Evolutionary conservation across 2,329 filamentous ascomycete species (phyloP).

Genomic region (Colletotrichum viniferum): DNA sequence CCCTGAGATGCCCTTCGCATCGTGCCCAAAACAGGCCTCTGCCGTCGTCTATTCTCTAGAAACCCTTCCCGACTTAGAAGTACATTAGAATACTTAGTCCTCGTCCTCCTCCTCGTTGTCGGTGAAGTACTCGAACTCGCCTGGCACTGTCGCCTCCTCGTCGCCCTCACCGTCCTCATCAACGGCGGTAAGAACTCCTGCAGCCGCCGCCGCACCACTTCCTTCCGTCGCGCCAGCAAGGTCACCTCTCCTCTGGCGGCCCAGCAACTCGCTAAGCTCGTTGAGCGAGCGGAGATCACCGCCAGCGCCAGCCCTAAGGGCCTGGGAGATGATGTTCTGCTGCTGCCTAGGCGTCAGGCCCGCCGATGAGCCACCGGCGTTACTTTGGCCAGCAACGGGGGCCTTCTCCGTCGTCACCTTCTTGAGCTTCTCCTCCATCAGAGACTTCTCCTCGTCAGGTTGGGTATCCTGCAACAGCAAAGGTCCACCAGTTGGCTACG

Average conservation of each 20-base stretch:
- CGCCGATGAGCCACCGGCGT: conserved; percentile 35
- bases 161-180: conserved; percentile 82
- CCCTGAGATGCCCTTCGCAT: not conserved
- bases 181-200: conserved; percentile 81
- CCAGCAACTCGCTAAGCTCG: conserved; percentile 49
- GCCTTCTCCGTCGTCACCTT: conserved; percentile 72
- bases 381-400: conserved; percentile 52
- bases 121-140: conserved; percentile 80
- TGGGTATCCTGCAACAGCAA: conserved; percentile 87
- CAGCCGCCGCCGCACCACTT: conserved; percentile 72
- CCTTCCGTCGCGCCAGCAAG: conserved; percentile 47
- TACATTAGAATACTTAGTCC: conserved; percentile 1
- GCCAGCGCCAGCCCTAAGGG: conserved; percentile 25
- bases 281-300: conserved; percentile 37
- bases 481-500: conserved; percentile 87
- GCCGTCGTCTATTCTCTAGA: conserved; percentile 15
- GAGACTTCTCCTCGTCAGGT: conserved; percentile 76
- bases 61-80: not conserved
- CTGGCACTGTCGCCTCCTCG: conserved; percentile 72
- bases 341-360: conserved; percentile 29
- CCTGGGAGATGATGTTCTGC: conserved; percentile 31
- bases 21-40: not conserved
- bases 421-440: conserved; percentile 92
- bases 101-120: conserved; percentile 62
- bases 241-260: conserved; percentile 25